These are phyloP conservation scores for Larix sibirica DNA, from an alignment of 83 land plant species.

Conservation along the genomic window DNA sequence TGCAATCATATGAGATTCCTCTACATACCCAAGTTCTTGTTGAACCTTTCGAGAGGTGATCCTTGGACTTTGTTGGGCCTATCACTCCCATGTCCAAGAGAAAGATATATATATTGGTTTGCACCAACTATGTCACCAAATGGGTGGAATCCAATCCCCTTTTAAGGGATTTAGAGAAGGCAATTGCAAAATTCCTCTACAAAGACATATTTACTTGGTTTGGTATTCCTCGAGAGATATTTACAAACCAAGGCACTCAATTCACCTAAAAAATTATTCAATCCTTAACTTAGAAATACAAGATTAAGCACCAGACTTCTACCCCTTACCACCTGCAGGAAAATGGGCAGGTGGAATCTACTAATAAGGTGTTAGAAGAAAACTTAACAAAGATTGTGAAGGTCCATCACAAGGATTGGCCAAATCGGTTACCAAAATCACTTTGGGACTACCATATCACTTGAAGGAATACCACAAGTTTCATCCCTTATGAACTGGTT, in stretches of 20 bases:
- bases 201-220: no score
- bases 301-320: no score
- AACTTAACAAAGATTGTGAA: not conserved
- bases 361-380: not conserved
- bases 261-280: not conserved
- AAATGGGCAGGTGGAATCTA: no score
- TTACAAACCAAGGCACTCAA: not conserved
- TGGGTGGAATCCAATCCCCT: not conserved
- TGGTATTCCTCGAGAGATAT: not conserved
- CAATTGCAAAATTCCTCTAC: not conserved
- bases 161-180: not conserved
- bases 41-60: not conserved
- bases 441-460: not conserved
- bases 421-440: not conserved
- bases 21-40: not conserved
- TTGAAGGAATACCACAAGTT: not conserved
- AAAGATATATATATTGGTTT: no score
- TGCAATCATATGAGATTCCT: not conserved
- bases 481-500: not conserved
- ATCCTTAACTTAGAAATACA: no score
- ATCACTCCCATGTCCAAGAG: not conserved
- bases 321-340: not conserved
- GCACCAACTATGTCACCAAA: not conserved
- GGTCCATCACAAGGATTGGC: not conserved
- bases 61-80: not conserved